phyloP scores from a whole-genome alignment of 2,329 filamentous ascomycete species.

The Hypoxylon sp. region DNA sequence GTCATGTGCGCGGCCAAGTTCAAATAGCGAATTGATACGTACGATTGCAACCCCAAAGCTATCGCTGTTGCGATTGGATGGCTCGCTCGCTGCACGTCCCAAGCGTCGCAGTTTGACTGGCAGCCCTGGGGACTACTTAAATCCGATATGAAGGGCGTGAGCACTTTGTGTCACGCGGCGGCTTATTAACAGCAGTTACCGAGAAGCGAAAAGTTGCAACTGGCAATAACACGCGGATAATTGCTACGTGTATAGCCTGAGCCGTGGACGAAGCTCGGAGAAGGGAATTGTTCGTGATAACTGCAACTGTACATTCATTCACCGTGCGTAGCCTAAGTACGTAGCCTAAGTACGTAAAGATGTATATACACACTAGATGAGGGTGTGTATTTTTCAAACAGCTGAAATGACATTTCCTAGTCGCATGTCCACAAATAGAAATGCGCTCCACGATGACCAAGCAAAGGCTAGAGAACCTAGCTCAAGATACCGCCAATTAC shows the following conservation, averaged over 20 bases:
- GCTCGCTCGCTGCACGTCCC: conserved; percentile 10
- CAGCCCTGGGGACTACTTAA: conserved; percentile 25
- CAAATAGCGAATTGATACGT: conserved; percentile 41
- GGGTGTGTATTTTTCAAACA: background rate
- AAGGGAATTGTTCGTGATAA: conserved; percentile 12
- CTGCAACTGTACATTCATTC: conserved; percentile 11
- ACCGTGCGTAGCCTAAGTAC: background rate
- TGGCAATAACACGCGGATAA: conserved; percentile 43
- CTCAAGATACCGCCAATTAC: conserved; percentile 15
- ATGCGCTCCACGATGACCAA: conserved; percentile 25
- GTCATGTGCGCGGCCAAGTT: conserved; percentile 32
- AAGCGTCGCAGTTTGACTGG: conserved; percentile 23
- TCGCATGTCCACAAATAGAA: conserved; percentile 39
- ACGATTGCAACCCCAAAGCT: conserved; percentile 35
- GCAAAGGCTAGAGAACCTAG: conserved; percentile 11
- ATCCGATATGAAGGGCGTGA: conserved; percentile 31
- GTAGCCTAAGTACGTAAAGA: background rate
- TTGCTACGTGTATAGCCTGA: conserved; percentile 23
- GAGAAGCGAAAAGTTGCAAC: conserved; percentile 11
- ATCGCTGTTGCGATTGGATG: conserved; percentile 26
- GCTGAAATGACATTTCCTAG: conserved; percentile 1
- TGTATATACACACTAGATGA: background rate
- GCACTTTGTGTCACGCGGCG: conserved; percentile 36
- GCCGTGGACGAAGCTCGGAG: conserved; percentile 40
- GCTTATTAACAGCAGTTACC: conserved; percentile 40